Percentiles rank a stretch among this genome's conserved stretches.
Evolutionary conservation across 116 monocot species (phyloP).

Genomic region (Papilionanthe hybrid): DNA sequence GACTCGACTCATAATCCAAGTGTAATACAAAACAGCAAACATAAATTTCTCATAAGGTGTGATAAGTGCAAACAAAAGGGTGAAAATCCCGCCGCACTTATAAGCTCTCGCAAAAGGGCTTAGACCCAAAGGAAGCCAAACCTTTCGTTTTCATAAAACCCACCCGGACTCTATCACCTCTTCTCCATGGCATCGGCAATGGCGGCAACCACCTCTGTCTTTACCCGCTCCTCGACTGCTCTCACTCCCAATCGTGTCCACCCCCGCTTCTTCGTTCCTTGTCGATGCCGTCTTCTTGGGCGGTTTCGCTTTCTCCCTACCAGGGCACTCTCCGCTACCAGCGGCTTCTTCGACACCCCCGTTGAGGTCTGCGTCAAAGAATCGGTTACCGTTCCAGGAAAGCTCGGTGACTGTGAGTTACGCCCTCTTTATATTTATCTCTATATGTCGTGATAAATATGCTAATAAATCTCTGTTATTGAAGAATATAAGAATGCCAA

Average conservation of each 20-base stretch:
- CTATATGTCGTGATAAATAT: background rate
- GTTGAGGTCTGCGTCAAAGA: constrained; percentile 16
- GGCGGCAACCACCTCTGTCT: constrained; percentile 9
- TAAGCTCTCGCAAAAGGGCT: too few species aligned
- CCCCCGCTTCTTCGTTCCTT: background rate
- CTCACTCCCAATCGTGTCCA: background rate
- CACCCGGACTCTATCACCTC: background rate
- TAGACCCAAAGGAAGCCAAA: too few species aligned
- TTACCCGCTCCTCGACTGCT: background rate
- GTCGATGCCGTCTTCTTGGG: background rate
- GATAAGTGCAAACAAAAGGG: too few species aligned
- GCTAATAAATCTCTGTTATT: background rate
- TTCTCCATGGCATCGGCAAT: background rate
- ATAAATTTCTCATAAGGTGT: too few species aligned
- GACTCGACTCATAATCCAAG: too few species aligned
- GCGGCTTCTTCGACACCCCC: background rate
- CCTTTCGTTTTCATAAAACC: background rate
- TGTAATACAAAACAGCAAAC: too few species aligned
- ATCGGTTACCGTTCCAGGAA: constrained; percentile 15
- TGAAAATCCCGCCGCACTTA: too few species aligned
- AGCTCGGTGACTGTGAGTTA: constrained; percentile 20
- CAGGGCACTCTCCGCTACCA: background rate
- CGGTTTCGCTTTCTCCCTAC: constrained; percentile 1
- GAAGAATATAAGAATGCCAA: background rate
- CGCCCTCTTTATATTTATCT: background rate